These are phyloP conservation scores for Aquilaria agallochum DNA, from an alignment of 441 rosid genomes.

Conservation along the genomic window DNA sequence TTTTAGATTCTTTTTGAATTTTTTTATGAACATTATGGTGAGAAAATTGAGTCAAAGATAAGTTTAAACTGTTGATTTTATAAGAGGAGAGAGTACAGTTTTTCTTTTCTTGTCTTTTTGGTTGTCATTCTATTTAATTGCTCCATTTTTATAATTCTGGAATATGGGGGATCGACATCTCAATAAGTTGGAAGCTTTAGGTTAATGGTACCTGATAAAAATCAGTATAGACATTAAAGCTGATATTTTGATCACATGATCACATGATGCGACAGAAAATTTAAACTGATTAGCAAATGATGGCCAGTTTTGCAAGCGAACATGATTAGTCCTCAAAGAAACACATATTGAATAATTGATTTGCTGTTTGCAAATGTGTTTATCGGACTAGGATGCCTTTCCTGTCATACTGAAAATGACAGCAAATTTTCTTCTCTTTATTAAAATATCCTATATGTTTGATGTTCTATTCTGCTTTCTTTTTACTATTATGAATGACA, in stretches of 20 bases:
- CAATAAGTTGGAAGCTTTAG: constrained; percentile 1
- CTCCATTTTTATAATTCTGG: no score
- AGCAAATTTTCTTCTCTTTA: background rate
- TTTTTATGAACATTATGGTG: no score
- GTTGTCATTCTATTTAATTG: no score
- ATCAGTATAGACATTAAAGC: background rate
- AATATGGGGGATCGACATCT: background rate
- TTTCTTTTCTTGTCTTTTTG: no score
- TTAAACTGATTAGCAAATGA: constrained; percentile 1
- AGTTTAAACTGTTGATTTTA: no score
- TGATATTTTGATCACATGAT: no score
- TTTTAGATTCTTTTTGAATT: no score
- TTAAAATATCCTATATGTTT: background rate
- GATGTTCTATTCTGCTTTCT: background rate
- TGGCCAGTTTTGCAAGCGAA: background rate
- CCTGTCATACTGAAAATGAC: constrained; percentile 2
- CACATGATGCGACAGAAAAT: constrained; percentile 1
- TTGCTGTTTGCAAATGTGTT: no score
- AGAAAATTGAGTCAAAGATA: no score
- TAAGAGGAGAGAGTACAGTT: no score
- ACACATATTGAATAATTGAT: no score
- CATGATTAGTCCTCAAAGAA: no score
- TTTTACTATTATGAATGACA: background rate
- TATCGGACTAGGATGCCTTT: background rate
- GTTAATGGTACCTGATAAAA: background rate